Evolutionary conservation across 768 basidiomycete genomes (phyloP).

Genomic region (Boletus tomentosulus): DNA sequence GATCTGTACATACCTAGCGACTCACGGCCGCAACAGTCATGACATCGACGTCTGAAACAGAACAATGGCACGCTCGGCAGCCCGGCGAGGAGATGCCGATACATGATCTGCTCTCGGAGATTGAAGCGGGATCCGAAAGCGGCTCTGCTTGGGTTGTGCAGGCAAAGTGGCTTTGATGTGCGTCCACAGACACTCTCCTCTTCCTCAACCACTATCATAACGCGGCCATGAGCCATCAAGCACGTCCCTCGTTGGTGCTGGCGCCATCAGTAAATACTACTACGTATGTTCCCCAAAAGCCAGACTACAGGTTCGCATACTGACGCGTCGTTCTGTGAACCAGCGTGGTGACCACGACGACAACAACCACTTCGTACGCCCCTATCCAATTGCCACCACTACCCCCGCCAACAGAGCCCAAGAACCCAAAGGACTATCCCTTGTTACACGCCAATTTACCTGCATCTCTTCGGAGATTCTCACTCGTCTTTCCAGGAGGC

Average conservation of each 20-base stretch:
- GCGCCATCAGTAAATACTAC: slow-evolving; percentile 84
- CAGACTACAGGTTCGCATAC: slow-evolving; percentile 1
- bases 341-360: slow-evolving; percentile 89
- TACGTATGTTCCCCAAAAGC: slow-evolving; percentile 48
- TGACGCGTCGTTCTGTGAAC: slow-evolving; percentile 22
- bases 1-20: no score
- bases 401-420: slow-evolving; percentile 65
- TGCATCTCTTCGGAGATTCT: slow-evolving; percentile 65
- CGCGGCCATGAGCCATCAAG: slow-evolving; percentile 55
- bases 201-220: slow-evolving; percentile 24
- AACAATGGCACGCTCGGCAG: slow-evolving; percentile 16
- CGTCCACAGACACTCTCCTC: slow-evolving; percentile 23
- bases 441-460: slow-evolving; percentile 74
- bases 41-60: slow-evolving; percentile 1
- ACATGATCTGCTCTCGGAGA: slow-evolving; percentile 9
- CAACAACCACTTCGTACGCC: slow-evolving; percentile 84
- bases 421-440: slow-evolving; percentile 78
- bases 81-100: slow-evolving; percentile 21
- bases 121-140: slow-evolving; percentile 25
- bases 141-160: slow-evolving; percentile 27
- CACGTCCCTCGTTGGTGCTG: slow-evolving; percentile 65
- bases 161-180: slow-evolving; percentile 33
- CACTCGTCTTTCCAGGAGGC: slow-evolving; percentile 78
- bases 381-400: slow-evolving; percentile 79
- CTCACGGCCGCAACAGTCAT: not conserved